These are phyloP conservation scores for Salvia splendens DNA, from an alignment of 257 asterid species.

Conservation along the genomic window DNA sequence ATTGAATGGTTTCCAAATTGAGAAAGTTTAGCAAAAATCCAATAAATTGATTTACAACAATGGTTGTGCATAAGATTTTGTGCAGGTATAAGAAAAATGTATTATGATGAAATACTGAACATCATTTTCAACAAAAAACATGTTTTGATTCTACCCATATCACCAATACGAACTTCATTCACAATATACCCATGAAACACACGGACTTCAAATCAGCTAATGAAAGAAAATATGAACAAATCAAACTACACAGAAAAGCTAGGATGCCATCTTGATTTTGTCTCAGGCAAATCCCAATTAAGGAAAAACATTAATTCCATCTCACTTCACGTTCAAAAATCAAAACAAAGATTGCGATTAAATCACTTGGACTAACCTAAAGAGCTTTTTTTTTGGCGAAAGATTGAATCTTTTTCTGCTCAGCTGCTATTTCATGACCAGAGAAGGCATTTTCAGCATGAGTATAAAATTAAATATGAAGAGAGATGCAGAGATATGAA, in stretches of 20 bases:
- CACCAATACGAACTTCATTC: slow-evolving; percentile 3
- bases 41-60: not conserved
- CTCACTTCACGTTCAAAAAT: slow-evolving; percentile 8
- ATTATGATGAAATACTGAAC: not conserved
- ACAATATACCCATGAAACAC: slow-evolving; percentile 26
- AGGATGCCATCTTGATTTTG: slow-evolving; percentile 24
- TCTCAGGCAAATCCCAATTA: slow-evolving; percentile 25
- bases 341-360: not conserved
- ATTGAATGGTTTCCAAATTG: slow-evolving; percentile 7
- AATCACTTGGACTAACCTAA: slow-evolving; percentile 7
- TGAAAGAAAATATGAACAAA: slow-evolving; percentile 2
- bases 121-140: slow-evolving; percentile 10
- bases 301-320: not conserved
- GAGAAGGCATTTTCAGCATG: slow-evolving; percentile 6
- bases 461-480: slow-evolving; percentile 2
- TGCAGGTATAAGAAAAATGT: not conserved
- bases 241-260: not conserved
- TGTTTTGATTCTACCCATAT: too few species aligned
- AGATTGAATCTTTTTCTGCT: slow-evolving; percentile 23
- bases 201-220: slow-evolving; percentile 14
- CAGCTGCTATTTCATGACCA: slow-evolving; percentile 25
- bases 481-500: slow-evolving; percentile 15
- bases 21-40: slow-evolving; percentile 14
- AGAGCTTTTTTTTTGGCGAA: not conserved
- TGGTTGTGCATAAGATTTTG: not conserved